These are phyloP conservation scores for Leccinum obscurum DNA, from an alignment of 768 basidiomycete genomes.

Conservation along the genomic window DNA sequence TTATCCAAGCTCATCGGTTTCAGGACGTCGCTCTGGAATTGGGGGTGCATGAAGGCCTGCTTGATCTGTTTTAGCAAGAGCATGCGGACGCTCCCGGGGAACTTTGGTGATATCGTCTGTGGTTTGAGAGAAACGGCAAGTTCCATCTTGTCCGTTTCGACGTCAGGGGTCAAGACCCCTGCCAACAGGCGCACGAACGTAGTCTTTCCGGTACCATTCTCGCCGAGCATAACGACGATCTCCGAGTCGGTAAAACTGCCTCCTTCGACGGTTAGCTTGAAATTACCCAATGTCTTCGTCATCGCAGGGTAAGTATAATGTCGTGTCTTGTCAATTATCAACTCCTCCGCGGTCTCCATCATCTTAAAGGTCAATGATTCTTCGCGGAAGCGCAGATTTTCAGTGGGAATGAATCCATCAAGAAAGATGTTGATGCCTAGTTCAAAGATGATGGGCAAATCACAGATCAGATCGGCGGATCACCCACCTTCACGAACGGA, in stretches of 20 bases:
- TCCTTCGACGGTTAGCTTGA: conserved; percentile 91
- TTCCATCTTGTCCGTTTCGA: conserved; percentile 76
- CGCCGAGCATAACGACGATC: conserved; percentile 98
- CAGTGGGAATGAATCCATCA: conserved; percentile 97
- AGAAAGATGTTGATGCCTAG: conserved; percentile 99
- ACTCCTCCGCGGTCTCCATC: conserved; percentile 92
- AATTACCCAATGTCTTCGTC: conserved; percentile 94
- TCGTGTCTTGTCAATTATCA: conserved; percentile 81
- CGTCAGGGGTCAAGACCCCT: conserved; percentile 82
- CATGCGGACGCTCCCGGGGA: conserved; percentile 96
- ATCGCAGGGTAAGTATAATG: conserved; percentile 92
- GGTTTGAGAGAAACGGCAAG: conserved; percentile 95
- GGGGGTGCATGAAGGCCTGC: conserved; percentile 96
- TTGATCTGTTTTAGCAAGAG: conserved; percentile 93
- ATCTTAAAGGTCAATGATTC: conserved; percentile 97
- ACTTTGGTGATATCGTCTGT: conserved; percentile 97
- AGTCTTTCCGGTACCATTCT: conserved; percentile 99
- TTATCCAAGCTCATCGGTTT: conserved; percentile 96
- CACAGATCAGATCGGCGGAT: not conserved
- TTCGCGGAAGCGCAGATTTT: conserved; percentile 96
- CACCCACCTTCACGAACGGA: conserved; percentile 91
- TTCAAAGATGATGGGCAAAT: conserved; percentile 2
- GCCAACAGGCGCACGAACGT: conserved; percentile 95
- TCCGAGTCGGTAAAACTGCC: conserved; percentile 98
- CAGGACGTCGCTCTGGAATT: conserved; percentile 97